Evolutionary conservation across 805 yeast species (phyloP).

Genomic region (Kluyveromyces starmeri): DNA sequence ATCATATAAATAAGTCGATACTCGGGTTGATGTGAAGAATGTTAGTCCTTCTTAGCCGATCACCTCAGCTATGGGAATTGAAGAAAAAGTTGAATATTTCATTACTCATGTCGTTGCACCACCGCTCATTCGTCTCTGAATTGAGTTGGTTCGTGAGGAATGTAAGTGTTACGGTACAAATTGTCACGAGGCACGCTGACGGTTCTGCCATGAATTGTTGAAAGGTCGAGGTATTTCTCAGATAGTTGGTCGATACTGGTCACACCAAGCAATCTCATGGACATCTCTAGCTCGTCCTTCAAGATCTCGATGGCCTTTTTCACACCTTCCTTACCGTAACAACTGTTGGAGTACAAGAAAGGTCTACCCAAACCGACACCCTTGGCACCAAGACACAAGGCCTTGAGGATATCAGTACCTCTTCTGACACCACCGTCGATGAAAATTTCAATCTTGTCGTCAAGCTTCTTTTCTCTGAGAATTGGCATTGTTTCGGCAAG

Average conservation of each 20-base stretch:
- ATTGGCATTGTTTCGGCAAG: slow-evolving; percentile 60
- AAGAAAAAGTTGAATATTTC: too few relatives aligned
- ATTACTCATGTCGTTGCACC: too few relatives aligned
- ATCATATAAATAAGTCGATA: too few relatives aligned
- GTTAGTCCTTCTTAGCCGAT: too few relatives aligned
- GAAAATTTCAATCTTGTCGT: slow-evolving; percentile 46
- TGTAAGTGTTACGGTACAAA: slow-evolving; percentile 47
- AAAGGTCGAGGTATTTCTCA: slow-evolving; percentile 51
- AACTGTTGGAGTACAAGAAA: slow-evolving; percentile 52
- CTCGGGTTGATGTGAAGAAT: too few relatives aligned
- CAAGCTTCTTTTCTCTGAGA: slow-evolving; percentile 37
- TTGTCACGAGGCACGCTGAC: slow-evolving; percentile 45
- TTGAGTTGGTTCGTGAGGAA: slow-evolving; percentile 42
- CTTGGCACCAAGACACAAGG: slow-evolving; percentile 59
- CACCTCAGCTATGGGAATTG: too few relatives aligned
- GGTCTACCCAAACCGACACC: slow-evolving; percentile 68
- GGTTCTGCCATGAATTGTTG: slow-evolving; percentile 35
- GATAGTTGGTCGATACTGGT: slow-evolving; percentile 49
- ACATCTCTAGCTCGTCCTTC: slow-evolving; percentile 62
- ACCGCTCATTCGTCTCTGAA: slow-evolving; percentile 30
- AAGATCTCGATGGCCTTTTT: slow-evolving; percentile 50
- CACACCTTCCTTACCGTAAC: slow-evolving; percentile 60
- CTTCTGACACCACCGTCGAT: slow-evolving; percentile 65
- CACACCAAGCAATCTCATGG: slow-evolving; percentile 75
- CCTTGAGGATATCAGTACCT: slow-evolving; percentile 59